A percentile compares a stretch with the other conserved stretches of the same genome.
phyloP scores from a whole-genome alignment of 805 yeast species.

The Candida multigemmis region DNA sequence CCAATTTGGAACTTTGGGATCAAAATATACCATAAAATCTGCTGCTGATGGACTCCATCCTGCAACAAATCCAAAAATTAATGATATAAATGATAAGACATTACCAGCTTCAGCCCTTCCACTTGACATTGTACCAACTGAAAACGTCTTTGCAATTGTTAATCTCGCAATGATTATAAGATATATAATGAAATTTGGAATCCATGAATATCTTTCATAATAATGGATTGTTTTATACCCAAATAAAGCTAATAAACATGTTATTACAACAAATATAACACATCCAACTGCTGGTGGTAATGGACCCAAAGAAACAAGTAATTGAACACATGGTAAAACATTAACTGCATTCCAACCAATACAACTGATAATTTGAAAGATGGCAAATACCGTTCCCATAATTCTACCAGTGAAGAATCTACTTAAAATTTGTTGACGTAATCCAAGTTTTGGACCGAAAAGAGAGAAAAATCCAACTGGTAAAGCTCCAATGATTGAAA shows the following conservation, averaged over 20 bases:
- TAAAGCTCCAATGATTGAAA: slow-evolving; percentile 22
- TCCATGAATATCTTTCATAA: slow-evolving; percentile 23
- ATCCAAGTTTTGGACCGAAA: slow-evolving; percentile 30
- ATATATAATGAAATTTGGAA: slow-evolving; percentile 20
- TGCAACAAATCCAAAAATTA: slow-evolving; percentile 22
- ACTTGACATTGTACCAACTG: slow-evolving; percentile 16
- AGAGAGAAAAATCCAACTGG: slow-evolving; percentile 30
- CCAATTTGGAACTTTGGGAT: slow-evolving; percentile 15
- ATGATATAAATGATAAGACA: slow-evolving; percentile 17
- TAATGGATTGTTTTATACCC: slow-evolving; percentile 22
- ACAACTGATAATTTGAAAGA: slow-evolving; percentile 18
- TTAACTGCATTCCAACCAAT: slow-evolving; percentile 28
- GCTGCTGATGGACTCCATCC: slow-evolving; percentile 27
- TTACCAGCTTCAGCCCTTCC: slow-evolving; percentile 17
- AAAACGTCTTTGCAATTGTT: slow-evolving; percentile 13
- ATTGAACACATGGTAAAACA: slow-evolving; percentile 19
- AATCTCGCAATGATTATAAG: slow-evolving; percentile 19
- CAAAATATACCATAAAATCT: slow-evolving; percentile 24
- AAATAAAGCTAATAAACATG: slow-evolving; percentile 18
- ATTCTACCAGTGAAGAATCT: slow-evolving; percentile 21
- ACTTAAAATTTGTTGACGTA: slow-evolving; percentile 24
- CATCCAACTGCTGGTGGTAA: slow-evolving; percentile 28
- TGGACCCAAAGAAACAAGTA: slow-evolving; percentile 13
- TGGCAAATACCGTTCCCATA: slow-evolving; percentile 20
- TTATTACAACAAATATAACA: slow-evolving; percentile 19